Evolutionary conservation across 495 filamentous ascomycete genomes (phyloP), one percentile per base, ranked within the genome.

Genomic region (Daldinia concentrica): DNA sequence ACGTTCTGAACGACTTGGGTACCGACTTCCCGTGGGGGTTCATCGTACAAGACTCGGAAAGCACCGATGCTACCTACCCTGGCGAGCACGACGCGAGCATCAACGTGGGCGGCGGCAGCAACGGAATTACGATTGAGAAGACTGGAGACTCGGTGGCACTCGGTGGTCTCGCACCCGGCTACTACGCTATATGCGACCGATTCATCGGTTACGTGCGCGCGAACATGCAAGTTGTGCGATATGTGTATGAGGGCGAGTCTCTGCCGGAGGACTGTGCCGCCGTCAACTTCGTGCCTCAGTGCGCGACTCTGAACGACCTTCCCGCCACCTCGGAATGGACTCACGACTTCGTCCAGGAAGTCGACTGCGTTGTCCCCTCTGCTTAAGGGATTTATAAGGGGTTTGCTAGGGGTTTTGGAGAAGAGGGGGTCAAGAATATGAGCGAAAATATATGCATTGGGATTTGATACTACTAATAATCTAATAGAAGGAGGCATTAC

Each of bases 1-100:
- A 39, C 15, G 69, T 71, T 30, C 50, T 74, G n/a, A 71, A 62
- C 39, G 57, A 71, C 30, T 55, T 74, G 12, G 67, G 71, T 26
- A 71, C 73, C 0, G 1, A 11, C 4, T 74, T 51, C 54, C 68
- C 73, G 3, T 75, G 69, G 70, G 73, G 73, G 14, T 7, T 77
- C 15, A 45, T 62, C 34, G 55, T 69, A n/a, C 71, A 69, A 15
- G 59, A 60, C 57, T 32, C 27, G 27, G 39, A n/a, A 14, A 37
- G 32, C 17, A 24, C 15, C 4, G 66, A 73, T 62, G 26, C 37
- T n/a, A 55, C 62, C 15, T 68, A 62, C 62, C 57, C 62, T 7
- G 60, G 54, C 27, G 74, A 76, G 50, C 68, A 76, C 65, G 63
- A 45, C 50, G 64, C 65, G 19, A 45, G 56, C 61, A 52, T 73